phyloP scores from a whole-genome alignment of 2,329 filamentous ascomycete species.

The Plenodomus lindquistii region DNA sequence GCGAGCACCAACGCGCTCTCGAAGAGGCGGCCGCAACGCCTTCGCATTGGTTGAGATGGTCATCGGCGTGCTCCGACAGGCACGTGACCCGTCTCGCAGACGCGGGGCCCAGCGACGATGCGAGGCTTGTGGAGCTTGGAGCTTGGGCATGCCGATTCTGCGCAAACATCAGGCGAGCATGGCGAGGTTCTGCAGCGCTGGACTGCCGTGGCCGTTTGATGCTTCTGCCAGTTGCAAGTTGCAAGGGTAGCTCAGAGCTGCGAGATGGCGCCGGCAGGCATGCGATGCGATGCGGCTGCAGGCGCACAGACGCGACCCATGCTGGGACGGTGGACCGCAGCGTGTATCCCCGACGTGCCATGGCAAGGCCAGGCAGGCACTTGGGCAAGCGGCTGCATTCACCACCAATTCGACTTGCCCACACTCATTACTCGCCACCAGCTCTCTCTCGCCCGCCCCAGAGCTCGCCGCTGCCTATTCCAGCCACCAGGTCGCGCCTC shows the following conservation, averaged over 20 bases:
- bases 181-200: constrained; percentile 14
- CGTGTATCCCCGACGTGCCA: background rate
- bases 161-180: constrained; percentile 29
- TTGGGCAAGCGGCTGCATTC: background rate
- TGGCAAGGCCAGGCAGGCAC: background rate
- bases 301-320: constrained; percentile 3
- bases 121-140: constrained; percentile 10
- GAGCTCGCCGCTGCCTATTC: background rate
- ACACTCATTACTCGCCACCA: constrained; percentile 4
- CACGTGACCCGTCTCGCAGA: constrained; percentile 29
- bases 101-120: constrained; percentile 12
- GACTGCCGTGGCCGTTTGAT: constrained; percentile 5
- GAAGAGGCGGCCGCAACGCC: constrained; percentile 26
- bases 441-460: no score
- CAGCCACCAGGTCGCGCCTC: constrained; percentile 11
- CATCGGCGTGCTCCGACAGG: constrained; percentile 40
- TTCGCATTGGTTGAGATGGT: constrained; percentile 34
- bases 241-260: no score
- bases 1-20: constrained; percentile 28
- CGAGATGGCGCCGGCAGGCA: background rate
- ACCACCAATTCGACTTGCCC: constrained; percentile 7
- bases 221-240: no score
- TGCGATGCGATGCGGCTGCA: background rate
- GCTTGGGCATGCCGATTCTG: constrained; percentile 13
- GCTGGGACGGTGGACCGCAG: background rate